These are phyloP conservation scores for Cynanchum wilfordii DNA, from an alignment of 257 asterid genomes.

Conservation along the genomic window DNA sequence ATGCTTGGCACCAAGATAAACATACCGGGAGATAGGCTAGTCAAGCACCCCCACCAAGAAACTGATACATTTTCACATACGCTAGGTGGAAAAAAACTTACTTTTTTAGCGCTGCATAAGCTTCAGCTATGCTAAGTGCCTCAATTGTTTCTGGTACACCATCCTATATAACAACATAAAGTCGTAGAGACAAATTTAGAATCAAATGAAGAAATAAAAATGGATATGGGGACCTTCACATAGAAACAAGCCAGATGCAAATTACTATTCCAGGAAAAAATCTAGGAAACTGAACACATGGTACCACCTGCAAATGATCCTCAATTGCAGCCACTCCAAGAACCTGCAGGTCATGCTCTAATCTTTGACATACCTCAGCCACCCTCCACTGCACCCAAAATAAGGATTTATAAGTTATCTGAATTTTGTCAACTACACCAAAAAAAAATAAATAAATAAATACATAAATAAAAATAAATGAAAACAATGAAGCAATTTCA, in stretches of 20 bases:
- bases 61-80: no score
- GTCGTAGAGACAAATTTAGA: conserved; percentile 16
- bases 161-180: conserved; percentile 49
- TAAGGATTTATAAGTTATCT: not conserved
- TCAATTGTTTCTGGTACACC: conserved; percentile 96
- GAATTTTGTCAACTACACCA: not conserved
- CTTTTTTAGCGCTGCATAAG: no score
- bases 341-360: conserved; percentile 81
- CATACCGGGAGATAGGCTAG: no score
- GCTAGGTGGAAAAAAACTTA: no score
- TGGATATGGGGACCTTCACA: conserved; percentile 9
- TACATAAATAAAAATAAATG: not conserved
- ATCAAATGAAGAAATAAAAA: conserved; percentile 16
- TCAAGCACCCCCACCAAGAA: no score
- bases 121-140: conserved; percentile 87
- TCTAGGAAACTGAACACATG: not conserved
- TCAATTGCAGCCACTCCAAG: conserved; percentile 99
- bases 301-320: conserved; percentile 87
- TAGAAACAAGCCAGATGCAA: not conserved
- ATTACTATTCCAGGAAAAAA: conserved; percentile 11
- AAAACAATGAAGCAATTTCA: not conserved
- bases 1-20: no score
- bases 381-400: conserved; percentile 73
- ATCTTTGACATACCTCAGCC: conserved; percentile 92
- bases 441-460: no score